These are phyloP conservation scores for Viola odorata DNA, from an alignment of 345 rosid genomes.

Conservation along the genomic window DNA sequence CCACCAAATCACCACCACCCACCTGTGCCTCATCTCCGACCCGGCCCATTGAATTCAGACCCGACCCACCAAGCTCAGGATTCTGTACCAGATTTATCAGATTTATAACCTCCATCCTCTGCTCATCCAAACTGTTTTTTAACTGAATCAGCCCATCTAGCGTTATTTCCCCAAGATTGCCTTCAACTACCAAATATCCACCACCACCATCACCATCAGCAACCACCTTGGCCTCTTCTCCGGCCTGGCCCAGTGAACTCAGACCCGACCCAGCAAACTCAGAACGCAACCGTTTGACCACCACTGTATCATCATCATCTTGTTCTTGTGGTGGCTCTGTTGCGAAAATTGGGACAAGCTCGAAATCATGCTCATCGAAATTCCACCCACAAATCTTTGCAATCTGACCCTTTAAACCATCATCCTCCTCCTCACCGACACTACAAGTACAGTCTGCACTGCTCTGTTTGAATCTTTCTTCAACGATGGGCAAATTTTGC, in stretches of 20 bases:
- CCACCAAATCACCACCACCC: background rate
- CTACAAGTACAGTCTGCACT: conserved; percentile 14
- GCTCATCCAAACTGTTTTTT: conserved; percentile 65
- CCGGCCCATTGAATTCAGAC: conserved; percentile 10
- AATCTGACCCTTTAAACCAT: background rate
- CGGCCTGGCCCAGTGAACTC: conserved; percentile 10
- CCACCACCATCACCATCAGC: background rate
- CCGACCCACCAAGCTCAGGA: conserved; percentile 4
- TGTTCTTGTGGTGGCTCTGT: conserved; percentile 8
- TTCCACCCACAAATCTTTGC: conserved; percentile 85
- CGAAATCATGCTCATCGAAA: conserved; percentile 61
- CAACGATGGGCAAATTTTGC: conserved; percentile 59
- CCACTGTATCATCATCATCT: conserved; percentile 13
- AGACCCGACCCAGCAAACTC: conserved; percentile 8
- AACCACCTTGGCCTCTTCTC: background rate
- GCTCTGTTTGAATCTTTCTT: conserved; percentile 46
- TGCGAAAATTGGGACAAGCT: conserved; percentile 75
- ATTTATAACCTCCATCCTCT: conserved; percentile 40
- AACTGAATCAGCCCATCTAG: conserved; percentile 40
- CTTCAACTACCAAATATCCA: background rate
- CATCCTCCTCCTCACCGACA: conserved; percentile 24
- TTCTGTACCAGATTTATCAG: conserved; percentile 29
- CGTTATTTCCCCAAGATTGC: conserved; percentile 21
- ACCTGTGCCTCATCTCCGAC: background rate
- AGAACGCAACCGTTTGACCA: conserved; percentile 25